Evolutionary conservation across 2,329 filamentous ascomycete genomes (phyloP).

Genomic region (Sordariomycetes sp.): DNA sequence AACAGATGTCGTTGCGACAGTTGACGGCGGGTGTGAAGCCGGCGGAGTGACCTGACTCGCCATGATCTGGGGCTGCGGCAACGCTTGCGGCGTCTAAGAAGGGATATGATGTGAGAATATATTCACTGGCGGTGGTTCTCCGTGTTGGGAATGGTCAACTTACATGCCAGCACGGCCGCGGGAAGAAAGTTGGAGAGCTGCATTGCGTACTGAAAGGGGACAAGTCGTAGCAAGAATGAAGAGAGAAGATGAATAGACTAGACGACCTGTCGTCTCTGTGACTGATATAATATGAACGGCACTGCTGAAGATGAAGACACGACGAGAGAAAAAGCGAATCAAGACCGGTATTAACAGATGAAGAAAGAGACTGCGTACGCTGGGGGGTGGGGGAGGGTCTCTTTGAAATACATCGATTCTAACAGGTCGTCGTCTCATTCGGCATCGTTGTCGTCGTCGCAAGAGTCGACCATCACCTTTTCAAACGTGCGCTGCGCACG

Average conservation of each 20-base stretch:
- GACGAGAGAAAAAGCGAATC: background rate
- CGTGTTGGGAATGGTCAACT: background rate
- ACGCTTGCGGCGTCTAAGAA: background rate
- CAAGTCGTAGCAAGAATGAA: background rate
- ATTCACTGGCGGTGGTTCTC: background rate
- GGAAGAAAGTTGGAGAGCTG: conserved; percentile 2
- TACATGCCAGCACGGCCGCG: conserved; percentile 3
- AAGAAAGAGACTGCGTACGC: no score
- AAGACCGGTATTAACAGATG: no score
- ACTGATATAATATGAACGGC: background rate
- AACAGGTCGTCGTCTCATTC: background rate
- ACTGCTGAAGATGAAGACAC: conserved; percentile 2
- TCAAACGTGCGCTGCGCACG: conserved; percentile 3
- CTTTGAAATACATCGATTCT: background rate
- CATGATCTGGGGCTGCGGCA: conserved; percentile 1
- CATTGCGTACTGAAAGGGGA: conserved; percentile 1
- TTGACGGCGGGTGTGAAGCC: background rate
- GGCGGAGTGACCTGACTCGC: background rate
- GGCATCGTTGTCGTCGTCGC: background rate
- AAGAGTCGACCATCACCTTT: background rate
- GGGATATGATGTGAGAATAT: background rate
- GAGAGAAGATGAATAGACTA: background rate
- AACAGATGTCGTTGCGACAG: conserved; percentile 32
- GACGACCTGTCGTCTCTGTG: conserved; percentile 4
- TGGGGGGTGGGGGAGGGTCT: background rate